Base-by-base conservation (phyloP, 2,329 filamentous ascomycete species). In the Metarhizium anisopliae region DNA sequence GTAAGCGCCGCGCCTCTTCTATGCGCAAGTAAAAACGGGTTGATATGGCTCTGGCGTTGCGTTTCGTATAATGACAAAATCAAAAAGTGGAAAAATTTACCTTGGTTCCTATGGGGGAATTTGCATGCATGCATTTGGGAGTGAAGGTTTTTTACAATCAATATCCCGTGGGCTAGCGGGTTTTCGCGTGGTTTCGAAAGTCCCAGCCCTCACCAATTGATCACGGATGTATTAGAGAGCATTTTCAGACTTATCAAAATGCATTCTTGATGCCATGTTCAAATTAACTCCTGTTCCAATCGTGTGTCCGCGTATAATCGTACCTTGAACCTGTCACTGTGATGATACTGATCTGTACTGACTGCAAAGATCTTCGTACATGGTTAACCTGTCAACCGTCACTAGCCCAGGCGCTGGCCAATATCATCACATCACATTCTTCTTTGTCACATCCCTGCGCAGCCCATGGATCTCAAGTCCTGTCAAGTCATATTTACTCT, bases 1-100 rank as follows among this genome's bases (percentile, higher is more conserved):
- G 91, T 82, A 97, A 97, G 91, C 87, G 94, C 76, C 86, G 94
- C 75, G 93, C 93, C 69, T 95, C 89, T 76, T 96, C 93, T 71
- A 90, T 95, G 87, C 86, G 82, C 82, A 93, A 93, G 81, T 91
- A 90, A 79, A 81, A 58, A 52, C 53, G 55, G 25, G 20, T 29
- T 14, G 25, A 8, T n/a, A 6, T 18, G n/a, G 51, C 62, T 65
- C 60, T 62, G 66, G 69, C 66, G 35, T 49, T 56, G 69, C 66
- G 35, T 49, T 56, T 49, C 60, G 18, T 60, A 52, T 59, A 59
- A 62, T 59, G 59, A 62, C 54, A 65, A 66, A 62, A 65, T 67
- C 62, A 62, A 61, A 67, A 67, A 64, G 63, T 63, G 64, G 64
- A 56, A 55, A 66, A 65, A 67, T 64, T 64, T 67, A 66, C 64